These are phyloP conservation scores for Ogataea kodamae DNA, from an alignment of 805 yeast species.

Conservation along the genomic window DNA sequence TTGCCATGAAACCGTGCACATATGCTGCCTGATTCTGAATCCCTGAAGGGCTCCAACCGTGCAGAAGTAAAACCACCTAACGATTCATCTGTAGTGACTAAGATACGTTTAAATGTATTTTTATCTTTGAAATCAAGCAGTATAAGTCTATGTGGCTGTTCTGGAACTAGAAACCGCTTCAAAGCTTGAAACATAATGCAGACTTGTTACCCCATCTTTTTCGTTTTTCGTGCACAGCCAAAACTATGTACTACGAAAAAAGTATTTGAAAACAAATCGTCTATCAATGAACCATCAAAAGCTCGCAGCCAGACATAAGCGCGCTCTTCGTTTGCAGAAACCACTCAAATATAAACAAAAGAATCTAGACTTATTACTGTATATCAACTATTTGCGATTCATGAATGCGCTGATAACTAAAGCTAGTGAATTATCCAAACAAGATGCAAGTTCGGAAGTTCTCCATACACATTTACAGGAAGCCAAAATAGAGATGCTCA, in stretches of 20 bases:
- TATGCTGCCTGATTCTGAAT: slow-evolving; percentile 31
- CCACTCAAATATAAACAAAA: slow-evolving; percentile 17
- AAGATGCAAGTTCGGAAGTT: slow-evolving; percentile 41
- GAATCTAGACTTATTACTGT: slow-evolving; percentile 34
- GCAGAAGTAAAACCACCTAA: slow-evolving; percentile 73
- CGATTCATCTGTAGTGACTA: slow-evolving; percentile 68
- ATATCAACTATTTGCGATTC: slow-evolving; percentile 47
- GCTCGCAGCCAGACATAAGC: slow-evolving; percentile 15
- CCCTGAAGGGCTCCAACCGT: slow-evolving; percentile 42
- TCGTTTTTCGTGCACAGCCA: slow-evolving; percentile 1
- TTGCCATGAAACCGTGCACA: slow-evolving; percentile 71
- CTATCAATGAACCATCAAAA: slow-evolving; percentile 15
- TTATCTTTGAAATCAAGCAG: slow-evolving; percentile 59
- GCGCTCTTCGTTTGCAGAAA: slow-evolving; percentile 7
- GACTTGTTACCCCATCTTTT: slow-evolving; percentile 7
- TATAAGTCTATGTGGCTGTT: slow-evolving; percentile 30
- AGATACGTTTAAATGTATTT: slow-evolving; percentile 44
- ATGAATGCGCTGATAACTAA: slow-evolving; percentile 38
- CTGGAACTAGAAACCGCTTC: slow-evolving; percentile 18
- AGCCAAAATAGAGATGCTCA: slow-evolving; percentile 25
- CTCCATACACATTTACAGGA: slow-evolving; percentile 40
- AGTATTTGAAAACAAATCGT: slow-evolving; percentile 1
- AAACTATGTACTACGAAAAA: neutral
- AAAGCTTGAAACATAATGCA: slow-evolving; percentile 8
- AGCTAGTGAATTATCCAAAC: slow-evolving; percentile 37